These are phyloP conservation scores for Diplodia intermedia DNA, from an alignment of 2,329 filamentous ascomycete species.

Conservation along the genomic window DNA sequence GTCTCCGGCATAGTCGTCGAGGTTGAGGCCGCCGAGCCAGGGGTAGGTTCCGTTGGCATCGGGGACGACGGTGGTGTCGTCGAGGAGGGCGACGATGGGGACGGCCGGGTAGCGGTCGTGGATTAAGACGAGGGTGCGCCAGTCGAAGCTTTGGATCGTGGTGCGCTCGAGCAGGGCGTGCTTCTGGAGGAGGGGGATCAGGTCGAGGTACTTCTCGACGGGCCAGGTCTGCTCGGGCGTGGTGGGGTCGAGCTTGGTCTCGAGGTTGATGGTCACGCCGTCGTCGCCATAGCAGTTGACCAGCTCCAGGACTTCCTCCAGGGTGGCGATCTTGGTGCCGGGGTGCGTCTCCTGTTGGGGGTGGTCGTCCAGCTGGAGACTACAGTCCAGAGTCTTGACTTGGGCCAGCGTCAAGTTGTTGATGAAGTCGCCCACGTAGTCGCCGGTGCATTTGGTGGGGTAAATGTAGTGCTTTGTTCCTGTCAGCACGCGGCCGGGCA, in stretches of 20 bases:
- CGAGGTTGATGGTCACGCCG: conserved; percentile 37
- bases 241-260: conserved; percentile 40
- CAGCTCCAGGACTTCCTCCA: conserved; percentile 38
- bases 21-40: conserved; percentile 40
- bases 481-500: not conserved
- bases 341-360: conserved; percentile 34
- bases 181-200: conserved; percentile 36
- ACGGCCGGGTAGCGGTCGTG: conserved; percentile 36
- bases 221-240: conserved; percentile 36
- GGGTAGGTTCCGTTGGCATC: conserved; percentile 35
- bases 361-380: conserved; percentile 34
- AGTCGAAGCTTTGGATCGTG: conserved; percentile 39
- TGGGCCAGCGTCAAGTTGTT: conserved; percentile 38
- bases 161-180: conserved; percentile 36
- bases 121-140: conserved; percentile 38
- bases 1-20: conserved; percentile 37
- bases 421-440: conserved; percentile 36
- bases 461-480: conserved; percentile 35
- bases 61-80: conserved; percentile 34
- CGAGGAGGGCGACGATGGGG: conserved; percentile 37
- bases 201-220: conserved; percentile 36
- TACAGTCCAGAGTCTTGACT: conserved; percentile 39
- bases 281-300: conserved; percentile 39
- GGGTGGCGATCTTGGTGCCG: conserved; percentile 38
- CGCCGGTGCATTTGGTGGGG: conserved; percentile 37